These are phyloP conservation scores for Trichoderma simmonsii DNA, from an alignment of 2,329 filamentous ascomycete species.

Conservation along the genomic window DNA sequence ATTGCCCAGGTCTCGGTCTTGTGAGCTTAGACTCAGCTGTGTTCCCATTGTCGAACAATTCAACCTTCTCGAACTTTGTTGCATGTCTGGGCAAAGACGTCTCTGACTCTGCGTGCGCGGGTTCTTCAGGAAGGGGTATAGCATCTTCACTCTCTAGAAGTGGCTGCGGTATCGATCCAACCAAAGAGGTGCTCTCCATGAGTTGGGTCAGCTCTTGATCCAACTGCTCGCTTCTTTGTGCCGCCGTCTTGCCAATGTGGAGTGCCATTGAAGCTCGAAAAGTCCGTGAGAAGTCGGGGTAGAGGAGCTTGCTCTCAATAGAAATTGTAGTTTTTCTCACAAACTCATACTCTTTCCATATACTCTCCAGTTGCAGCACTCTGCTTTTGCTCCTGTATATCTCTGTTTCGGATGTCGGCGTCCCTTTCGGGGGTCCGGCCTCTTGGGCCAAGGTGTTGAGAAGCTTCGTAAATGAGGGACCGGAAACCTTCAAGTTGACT, in stretches of 20 bases:
- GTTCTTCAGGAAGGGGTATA: neutral
- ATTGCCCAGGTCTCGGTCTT: neutral
- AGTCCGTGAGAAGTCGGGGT: slow-evolving; percentile 27
- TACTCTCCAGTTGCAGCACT: slow-evolving; percentile 34
- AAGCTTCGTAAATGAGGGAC: slow-evolving; percentile 23
- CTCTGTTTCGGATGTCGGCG: neutral
- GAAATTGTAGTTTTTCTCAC: slow-evolving; percentile 30
- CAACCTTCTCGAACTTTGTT: neutral
- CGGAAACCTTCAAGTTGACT: slow-evolving; percentile 29
- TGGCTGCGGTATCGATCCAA: neutral
- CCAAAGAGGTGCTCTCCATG: neutral
- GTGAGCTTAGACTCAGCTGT: neutral
- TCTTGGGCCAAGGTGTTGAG: slow-evolving; percentile 25
- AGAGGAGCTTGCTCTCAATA: slow-evolving; percentile 36
- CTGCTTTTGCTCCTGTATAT: slow-evolving; percentile 25
- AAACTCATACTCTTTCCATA: slow-evolving; percentile 32
- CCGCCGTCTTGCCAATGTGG: slow-evolving; percentile 26
- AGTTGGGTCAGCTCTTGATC: slow-evolving; percentile 21
- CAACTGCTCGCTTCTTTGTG: slow-evolving; percentile 25
- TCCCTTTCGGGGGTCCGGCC: slow-evolving; percentile 12
- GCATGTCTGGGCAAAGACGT: neutral
- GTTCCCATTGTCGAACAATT: neutral
- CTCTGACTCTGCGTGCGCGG: neutral
- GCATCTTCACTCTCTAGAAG: neutral
- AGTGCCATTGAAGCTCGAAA: slow-evolving; percentile 33